phyloP scores from a whole-genome alignment of 1,284 basidiomycete species.

The Porodaedalea pini region DNA sequence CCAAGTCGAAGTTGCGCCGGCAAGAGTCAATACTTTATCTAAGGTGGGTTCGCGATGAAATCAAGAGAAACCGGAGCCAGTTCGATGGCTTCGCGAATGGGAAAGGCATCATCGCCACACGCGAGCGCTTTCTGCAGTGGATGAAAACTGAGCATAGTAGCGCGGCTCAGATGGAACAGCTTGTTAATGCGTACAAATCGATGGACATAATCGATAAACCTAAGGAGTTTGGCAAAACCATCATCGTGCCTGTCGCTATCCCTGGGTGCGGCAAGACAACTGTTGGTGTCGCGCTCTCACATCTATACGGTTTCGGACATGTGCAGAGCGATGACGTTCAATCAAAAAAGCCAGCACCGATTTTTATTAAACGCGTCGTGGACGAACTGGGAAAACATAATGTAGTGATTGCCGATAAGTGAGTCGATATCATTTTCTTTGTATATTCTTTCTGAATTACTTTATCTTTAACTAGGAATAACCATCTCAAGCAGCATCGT shows the following conservation, averaged over 20 bases:
- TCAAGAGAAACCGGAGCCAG: constrained; percentile 54
- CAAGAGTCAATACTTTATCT: constrained; percentile 66
- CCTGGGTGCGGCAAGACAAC: constrained; percentile 95
- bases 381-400: constrained; percentile 58
- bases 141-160: constrained; percentile 39
- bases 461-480: constrained; percentile 58
- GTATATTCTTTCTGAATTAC: background rate
- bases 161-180: constrained; percentile 34
- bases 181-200: constrained; percentile 24
- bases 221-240: constrained; percentile 64
- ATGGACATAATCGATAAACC: constrained; percentile 13
- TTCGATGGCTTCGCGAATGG: constrained; percentile 71
- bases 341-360: constrained; percentile 72
- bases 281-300: constrained; percentile 72
- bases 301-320: constrained; percentile 83
- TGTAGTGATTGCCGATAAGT: constrained; percentile 91
- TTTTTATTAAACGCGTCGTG: constrained; percentile 77
- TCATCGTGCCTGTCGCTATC: constrained; percentile 87
- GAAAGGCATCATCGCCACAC: constrained; percentile 79
- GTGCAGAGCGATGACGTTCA: constrained; percentile 91
- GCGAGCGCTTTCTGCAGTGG: constrained; percentile 80
- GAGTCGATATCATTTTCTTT: constrained; percentile 26
- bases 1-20: constrained; percentile 60
- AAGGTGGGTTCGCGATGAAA: constrained; percentile 69
- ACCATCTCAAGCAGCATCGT: constrained; percentile 81